Base-by-base conservation (phyloP, 1,284 basidiomycete species). In the Rhodofomes roseus region DNA sequence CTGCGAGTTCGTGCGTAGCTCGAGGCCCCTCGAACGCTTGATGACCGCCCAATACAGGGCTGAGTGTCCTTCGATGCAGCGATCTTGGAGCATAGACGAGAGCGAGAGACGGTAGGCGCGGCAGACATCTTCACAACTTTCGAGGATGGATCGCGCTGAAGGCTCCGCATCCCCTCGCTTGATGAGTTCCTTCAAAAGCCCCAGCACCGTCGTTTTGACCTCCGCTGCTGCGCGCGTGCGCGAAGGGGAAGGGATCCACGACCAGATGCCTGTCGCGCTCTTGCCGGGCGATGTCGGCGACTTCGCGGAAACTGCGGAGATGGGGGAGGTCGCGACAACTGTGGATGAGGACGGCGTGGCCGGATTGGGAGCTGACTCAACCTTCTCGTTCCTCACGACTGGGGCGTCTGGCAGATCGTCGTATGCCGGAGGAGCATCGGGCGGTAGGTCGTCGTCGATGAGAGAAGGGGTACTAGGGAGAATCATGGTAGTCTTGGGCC, bases 31-130 rank as follows among this genome's bases (percentile, higher is more conserved):
- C 9, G 69, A 64, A 23, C 70, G 68, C 52, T 70, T 88, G 29
- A 90, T 70, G 62, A 90, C 83, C 0, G 82, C 83, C 88, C 88
- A 90, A 62, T 89, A 89, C 1, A 90, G 66, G 0, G 86, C 82
- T 0, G 83, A 83, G 63, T 85, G 84, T 0, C 75, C 77, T 67
- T 89, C 87, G 52, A 89, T 82, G n/a, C 73, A 82, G 43, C 73
- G 77, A 43, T 87, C 83, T 65, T 89, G 87, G 8, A 89, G 70
- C 36, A 89, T 69, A 0, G 73, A 62, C 0, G 81, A 70, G 31
- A 83, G 70, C 18, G 77, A 71, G 18, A 84, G 59, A 25, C 65
- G 66, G 29, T 77, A 76, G 0, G 72, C 64, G 18, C 63, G 64
- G 62, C 82, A 84, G 1, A 79, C 79, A 27, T 77, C 77, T 20